A percentile compares a stretch with the other conserved stretches of the same genome.
phyloP scores from a whole-genome alignment of 257 asterid species.

The Nicotiana sylvestris region DNA sequence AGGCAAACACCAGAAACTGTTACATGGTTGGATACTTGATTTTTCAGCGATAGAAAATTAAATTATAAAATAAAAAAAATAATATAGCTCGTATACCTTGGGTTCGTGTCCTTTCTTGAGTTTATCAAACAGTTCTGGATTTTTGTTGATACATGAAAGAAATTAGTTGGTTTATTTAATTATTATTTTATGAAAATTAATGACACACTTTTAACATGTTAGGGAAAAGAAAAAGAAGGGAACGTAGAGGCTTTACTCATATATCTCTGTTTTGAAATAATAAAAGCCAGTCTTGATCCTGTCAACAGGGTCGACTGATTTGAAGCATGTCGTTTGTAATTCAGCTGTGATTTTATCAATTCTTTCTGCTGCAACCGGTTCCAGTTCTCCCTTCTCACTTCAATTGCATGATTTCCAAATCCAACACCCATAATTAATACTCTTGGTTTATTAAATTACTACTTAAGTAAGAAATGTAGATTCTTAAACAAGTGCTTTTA shows the following conservation, averaged over 20 bases:
- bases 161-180: background rate
- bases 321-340: constrained; percentile 28
- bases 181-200: background rate
- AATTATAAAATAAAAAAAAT: background rate
- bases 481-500: too few species aligned
- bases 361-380: constrained; percentile 68
- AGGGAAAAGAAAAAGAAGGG: background rate
- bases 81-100: constrained; percentile 35
- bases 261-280: constrained; percentile 76
- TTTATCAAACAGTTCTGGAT: constrained; percentile 54
- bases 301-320: constrained; percentile 42
- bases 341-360: constrained; percentile 64
- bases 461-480: too few species aligned
- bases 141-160: constrained; percentile 37
- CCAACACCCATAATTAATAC: background rate
- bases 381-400: constrained; percentile 76
- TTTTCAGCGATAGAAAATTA: background rate
- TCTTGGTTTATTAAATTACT: background rate
- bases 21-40: too few species aligned
- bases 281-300: constrained; percentile 63
- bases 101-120: constrained; percentile 92
- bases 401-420: background rate
- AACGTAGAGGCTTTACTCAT: constrained; percentile 41
- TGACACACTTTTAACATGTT: background rate
- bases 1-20: too few species aligned